A percentile compares a stretch with the other conserved stretches of the same genome.
These are phyloP conservation scores for Sporisorium exsertum DNA, from an alignment of 1,284 basidiomycete species.

Conservation along the genomic window DNA sequence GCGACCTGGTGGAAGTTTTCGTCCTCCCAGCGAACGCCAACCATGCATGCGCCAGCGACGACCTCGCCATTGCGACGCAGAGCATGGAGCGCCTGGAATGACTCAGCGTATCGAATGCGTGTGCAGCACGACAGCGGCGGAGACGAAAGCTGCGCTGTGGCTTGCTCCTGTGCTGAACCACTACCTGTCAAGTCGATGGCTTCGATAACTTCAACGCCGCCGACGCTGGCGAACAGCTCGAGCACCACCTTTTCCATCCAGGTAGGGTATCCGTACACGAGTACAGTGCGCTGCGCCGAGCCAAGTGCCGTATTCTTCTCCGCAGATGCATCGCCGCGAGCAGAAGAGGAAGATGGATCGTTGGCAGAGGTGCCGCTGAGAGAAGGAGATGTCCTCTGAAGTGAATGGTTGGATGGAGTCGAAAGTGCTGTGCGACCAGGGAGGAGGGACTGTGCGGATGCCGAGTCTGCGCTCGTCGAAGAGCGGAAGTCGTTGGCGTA, in stretches of 20 bases:
- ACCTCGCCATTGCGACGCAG: constrained; percentile 55
- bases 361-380: constrained; percentile 5
- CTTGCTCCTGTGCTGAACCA: constrained; percentile 43
- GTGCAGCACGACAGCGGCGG: constrained; percentile 40
- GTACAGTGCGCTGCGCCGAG: constrained; percentile 50
- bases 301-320: constrained; percentile 29
- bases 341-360: constrained; percentile 10
- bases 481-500: constrained; percentile 16
- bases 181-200: constrained; percentile 52
- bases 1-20: constrained; percentile 58
- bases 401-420: constrained; percentile 9
- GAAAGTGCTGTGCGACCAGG: constrained; percentile 21
- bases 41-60: constrained; percentile 53
- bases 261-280: constrained; percentile 55
- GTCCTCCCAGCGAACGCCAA: constrained; percentile 61
- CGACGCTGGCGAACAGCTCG: constrained; percentile 52
- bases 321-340: constrained; percentile 1
- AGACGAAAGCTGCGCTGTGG: constrained; percentile 22
- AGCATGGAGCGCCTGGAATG: constrained; percentile 58
- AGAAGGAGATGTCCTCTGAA: constrained; percentile 25
- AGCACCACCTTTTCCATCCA: constrained; percentile 55
- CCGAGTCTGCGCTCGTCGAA: constrained; percentile 7
- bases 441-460: constrained; percentile 13
- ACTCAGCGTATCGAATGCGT: constrained; percentile 47
- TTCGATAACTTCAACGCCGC: constrained; percentile 49